Conservation (phyloP, 768 basidiomycete genomes). For the Porpolomopsis calyptriformis region DNA sequence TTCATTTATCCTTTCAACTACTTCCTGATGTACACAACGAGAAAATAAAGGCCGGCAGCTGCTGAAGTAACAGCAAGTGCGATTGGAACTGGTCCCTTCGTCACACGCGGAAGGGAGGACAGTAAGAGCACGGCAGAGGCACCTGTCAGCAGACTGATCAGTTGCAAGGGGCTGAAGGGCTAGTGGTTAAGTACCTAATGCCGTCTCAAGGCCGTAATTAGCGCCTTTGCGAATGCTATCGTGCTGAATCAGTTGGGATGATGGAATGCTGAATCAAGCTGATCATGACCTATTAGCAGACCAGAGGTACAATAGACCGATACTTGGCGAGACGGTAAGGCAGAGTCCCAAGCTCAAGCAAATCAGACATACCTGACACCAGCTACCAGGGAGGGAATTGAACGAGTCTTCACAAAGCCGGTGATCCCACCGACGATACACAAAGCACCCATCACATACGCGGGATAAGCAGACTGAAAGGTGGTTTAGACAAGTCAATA, state of each 20-base stretch:
- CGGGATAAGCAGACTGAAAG: conserved; percentile 67
- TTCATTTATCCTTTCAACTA: no score
- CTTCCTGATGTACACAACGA: conserved; percentile 45
- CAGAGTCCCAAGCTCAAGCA: background rate
- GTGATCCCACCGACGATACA: conserved; percentile 70
- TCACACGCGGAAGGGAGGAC: conserved; percentile 61
- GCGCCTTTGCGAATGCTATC: conserved; percentile 57
- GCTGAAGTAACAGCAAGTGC: conserved; percentile 53
- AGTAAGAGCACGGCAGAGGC: conserved; percentile 67
- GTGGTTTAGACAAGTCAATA: background rate
- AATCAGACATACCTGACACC: conserved; percentile 52
- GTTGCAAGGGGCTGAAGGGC: background rate
- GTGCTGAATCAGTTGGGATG: background rate
- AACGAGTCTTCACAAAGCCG: conserved; percentile 61
- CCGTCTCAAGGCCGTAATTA: conserved; percentile 65
- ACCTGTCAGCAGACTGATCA: conserved; percentile 30
- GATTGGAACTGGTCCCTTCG: conserved; percentile 66
- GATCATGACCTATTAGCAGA: conserved; percentile 43
- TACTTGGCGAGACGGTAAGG: conserved; percentile 29
- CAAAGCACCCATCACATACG: conserved; percentile 64
- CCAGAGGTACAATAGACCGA: conserved; percentile 71
- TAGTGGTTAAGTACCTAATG: conserved; percentile 43
- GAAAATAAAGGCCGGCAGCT: conserved; percentile 57
- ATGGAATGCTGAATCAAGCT: no score
- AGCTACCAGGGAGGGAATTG: conserved; percentile 74